Conservation (phyloP, 805 yeast species). For the Peterozyma toletana region DNA sequence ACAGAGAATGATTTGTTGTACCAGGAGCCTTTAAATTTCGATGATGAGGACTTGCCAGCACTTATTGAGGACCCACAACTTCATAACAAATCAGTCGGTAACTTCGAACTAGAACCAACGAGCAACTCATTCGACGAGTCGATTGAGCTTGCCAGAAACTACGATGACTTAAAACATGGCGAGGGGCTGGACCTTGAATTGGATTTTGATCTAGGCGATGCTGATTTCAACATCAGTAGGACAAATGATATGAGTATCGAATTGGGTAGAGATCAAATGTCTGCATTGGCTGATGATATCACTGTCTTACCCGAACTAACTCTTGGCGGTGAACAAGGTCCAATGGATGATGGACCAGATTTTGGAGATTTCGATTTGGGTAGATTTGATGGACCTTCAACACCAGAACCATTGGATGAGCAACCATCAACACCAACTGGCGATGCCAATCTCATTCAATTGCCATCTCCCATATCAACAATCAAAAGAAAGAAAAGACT, state of each 20-base stretch:
- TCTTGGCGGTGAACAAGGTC: slow-evolving; percentile 13
- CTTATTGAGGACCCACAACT: slow-evolving; percentile 4
- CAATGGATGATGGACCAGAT: slow-evolving; percentile 9
- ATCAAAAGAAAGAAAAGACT: slow-evolving; percentile 18
- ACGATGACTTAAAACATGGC: slow-evolving; percentile 13
- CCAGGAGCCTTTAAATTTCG: slow-evolving; percentile 50
- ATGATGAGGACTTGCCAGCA: slow-evolving; percentile 18
- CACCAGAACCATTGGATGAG: slow-evolving; percentile 8
- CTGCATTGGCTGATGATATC: slow-evolving; percentile 3
- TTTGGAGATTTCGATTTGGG: slow-evolving; percentile 1
- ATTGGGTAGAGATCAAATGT: slow-evolving; percentile 38
- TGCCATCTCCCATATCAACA: neutral
- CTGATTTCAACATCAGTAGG: slow-evolving; percentile 5
- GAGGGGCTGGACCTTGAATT: slow-evolving; percentile 23
- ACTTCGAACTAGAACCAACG: slow-evolving; percentile 7
- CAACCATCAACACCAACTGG: slow-evolving; percentile 10
- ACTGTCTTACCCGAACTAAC: slow-evolving; percentile 18
- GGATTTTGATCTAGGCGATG: slow-evolving; percentile 24
- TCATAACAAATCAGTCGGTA: slow-evolving; percentile 6
- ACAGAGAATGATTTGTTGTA: slow-evolving; percentile 69
- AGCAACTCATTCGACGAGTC: slow-evolving; percentile 38
- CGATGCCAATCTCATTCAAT: neutral
- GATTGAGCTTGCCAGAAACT: slow-evolving; percentile 39
- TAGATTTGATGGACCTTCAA: slow-evolving; percentile 1
- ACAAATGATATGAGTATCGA: slow-evolving; percentile 27